Base-by-base conservation (phyloP, 106 monocot genomes). In the Dioscorea dumetorum region DNA sequence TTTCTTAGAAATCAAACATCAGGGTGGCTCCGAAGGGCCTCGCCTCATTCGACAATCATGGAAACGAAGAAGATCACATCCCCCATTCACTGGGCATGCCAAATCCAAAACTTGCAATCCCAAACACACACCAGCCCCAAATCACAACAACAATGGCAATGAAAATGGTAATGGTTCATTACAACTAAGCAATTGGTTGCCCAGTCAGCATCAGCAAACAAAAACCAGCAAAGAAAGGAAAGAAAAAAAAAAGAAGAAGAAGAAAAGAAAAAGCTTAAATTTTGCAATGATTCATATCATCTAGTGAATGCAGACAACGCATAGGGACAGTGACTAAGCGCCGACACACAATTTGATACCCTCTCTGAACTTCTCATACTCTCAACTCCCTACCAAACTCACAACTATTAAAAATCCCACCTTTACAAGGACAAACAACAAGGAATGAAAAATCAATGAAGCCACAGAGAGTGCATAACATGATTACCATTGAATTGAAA, bases 241-340 rank as follows among this genome's bases (percentile, higher is more conserved):
- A 35, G 28, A 65, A 35, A 21, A 63, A 19, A n/a, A 57, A 17
- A 65, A 35, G 14, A 63, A 19, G 12, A 57, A 17, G 22, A 65
- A 35, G 14, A 63, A 19, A 65, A 35, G 14, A 63, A 19, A n/a
- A 57, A 17, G 22, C 62, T 74, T 32, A 24, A 65, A 64, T 3
- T 50, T 60, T 58, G 35, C 51, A 66, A 58, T 67, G 58, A 16
- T 68, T 57, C 48, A 77, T 57, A 65, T 70, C 64, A 76, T 67
- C 60, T 12, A 24, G 21, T 58, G 65, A 64, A 72, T 24, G 31
- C 33, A 54, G 68, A 79, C 71, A 79, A 67, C 67, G 65, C 76
- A 35, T 22, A 64, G 33, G 48, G 81, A 84, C n/a, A 56, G 80
- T 62, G 83, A 83, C 83, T 11, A 68, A 33, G 68, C 76, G 85